Conservation (phyloP, 208 protist genomes). For the Wallacemonas sp. region DNA sequence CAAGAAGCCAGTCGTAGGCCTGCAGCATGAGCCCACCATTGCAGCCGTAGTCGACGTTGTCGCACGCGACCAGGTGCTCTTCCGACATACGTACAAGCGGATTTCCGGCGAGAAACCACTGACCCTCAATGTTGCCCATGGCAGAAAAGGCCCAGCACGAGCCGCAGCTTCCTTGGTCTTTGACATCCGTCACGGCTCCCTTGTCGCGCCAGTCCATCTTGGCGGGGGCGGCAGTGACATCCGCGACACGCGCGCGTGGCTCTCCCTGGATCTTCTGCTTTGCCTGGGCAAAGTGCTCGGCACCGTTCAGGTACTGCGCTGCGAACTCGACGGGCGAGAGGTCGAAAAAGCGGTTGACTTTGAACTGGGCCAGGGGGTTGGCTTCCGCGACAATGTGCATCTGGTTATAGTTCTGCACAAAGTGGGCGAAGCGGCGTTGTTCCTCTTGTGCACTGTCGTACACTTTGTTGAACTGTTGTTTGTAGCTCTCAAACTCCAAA, state of each 20-base stretch:
- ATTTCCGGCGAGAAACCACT: slow-evolving; percentile 61
- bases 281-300: slow-evolving; percentile 28
- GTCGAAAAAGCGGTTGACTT: slow-evolving; percentile 64
- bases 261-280: slow-evolving; percentile 16
- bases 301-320: slow-evolving; percentile 39
- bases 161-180: slow-evolving; percentile 94
- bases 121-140: slow-evolving; percentile 68
- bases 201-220: slow-evolving; percentile 79
- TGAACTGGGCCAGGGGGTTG: slow-evolving; percentile 63
- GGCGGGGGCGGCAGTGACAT: background rate
- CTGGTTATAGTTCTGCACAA: slow-evolving; percentile 41
- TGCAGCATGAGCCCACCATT: slow-evolving; percentile 87
- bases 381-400: slow-evolving; percentile 29
- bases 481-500: slow-evolving; percentile 45
- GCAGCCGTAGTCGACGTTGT: slow-evolving; percentile 76
- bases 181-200: slow-evolving; percentile 90
- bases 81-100: slow-evolving; percentile 82
- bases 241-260: background rate
- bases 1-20: slow-evolving; percentile 74
- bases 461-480: slow-evolving; percentile 31
- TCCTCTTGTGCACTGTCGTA: slow-evolving; percentile 44
- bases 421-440: slow-evolving; percentile 31
- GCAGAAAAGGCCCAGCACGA: slow-evolving; percentile 96
- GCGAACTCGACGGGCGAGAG: slow-evolving; percentile 56
- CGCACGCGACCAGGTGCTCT: slow-evolving; percentile 95